These are phyloP conservation scores for Pseudogymnoascus sp. DNA, from an alignment of 2,329 filamentous ascomycete genomes.

Conservation along the genomic window DNA sequence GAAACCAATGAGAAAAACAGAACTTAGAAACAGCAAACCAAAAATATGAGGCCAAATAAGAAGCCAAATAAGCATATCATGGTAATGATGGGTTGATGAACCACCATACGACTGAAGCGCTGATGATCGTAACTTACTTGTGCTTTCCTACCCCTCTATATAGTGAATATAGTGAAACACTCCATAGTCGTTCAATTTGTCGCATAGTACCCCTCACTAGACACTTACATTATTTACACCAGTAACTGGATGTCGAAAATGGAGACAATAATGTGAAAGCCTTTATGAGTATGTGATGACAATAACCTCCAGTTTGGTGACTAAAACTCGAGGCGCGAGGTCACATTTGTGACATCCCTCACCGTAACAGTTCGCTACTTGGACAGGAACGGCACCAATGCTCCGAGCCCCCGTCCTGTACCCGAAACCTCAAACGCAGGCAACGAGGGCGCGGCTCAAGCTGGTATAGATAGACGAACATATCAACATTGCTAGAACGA, in stretches of 20 bases:
- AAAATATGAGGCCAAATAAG: neutral
- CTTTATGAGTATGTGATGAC: neutral
- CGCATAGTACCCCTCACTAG: neutral
- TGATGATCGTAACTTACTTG: neutral
- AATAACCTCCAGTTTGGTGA: neutral
- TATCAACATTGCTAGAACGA: neutral
- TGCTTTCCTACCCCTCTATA: neutral
- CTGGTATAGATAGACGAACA: neutral
- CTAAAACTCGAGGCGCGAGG: neutral
- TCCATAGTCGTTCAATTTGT: no score
- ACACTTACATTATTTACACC: neutral
- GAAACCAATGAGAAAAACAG: neutral
- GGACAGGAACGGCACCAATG: neutral
- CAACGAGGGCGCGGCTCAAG: neutral
- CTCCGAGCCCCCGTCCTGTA: neutral
- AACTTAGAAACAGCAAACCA: neutral
- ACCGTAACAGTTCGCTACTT: neutral
- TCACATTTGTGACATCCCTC: neutral
- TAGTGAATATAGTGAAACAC: neutral
- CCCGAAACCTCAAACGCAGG: slow-evolving; percentile 3
- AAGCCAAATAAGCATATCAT: neutral
- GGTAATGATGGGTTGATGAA: no score
- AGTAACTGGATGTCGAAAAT: neutral
- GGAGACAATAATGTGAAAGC: neutral
- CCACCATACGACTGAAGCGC: neutral